Conservation (phyloP, 192 early-diverging fungal species). For the Backusella tuberculispora region DNA sequence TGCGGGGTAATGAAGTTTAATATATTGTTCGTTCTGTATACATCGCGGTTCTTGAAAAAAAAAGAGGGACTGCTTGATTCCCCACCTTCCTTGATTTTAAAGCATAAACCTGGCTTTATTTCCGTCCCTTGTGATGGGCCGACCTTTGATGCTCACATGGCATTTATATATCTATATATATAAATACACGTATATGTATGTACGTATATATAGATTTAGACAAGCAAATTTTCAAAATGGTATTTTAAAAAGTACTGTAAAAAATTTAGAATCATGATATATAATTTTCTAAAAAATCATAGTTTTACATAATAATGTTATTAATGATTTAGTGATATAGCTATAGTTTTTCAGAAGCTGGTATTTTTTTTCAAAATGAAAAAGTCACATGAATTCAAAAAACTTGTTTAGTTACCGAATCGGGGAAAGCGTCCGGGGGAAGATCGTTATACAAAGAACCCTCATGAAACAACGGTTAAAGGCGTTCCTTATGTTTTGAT, state of each 20-base stretch:
- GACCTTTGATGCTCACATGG: slow-evolving; percentile 1
- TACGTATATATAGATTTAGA: not conserved
- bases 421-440: not conserved
- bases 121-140: slow-evolving; percentile 6
- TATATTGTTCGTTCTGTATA: not conserved
- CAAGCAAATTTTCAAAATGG: not conserved
- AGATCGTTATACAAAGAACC: not conserved
- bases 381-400: slow-evolving; percentile 9
- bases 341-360: not conserved
- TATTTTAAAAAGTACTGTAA: too few species aligned
- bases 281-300: too few species aligned
- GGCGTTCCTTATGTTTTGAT: not conserved
- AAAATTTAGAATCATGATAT: too few species aligned
- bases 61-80: slow-evolving; percentile 7
- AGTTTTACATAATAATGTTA: not conserved
- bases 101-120: not conserved
- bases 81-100: not conserved
- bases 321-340: not conserved
- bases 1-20: slow-evolving; percentile 17
- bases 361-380: not conserved
- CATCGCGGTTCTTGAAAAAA: slow-evolving; percentile 16
- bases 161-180: not conserved
- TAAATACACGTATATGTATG: not conserved
- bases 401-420: slow-evolving; percentile 15
- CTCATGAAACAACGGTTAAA: not conserved